Base-by-base conservation (phyloP, 2,329 filamentous ascomycete species). In the Calonectria pseudoturangicola region DNA sequence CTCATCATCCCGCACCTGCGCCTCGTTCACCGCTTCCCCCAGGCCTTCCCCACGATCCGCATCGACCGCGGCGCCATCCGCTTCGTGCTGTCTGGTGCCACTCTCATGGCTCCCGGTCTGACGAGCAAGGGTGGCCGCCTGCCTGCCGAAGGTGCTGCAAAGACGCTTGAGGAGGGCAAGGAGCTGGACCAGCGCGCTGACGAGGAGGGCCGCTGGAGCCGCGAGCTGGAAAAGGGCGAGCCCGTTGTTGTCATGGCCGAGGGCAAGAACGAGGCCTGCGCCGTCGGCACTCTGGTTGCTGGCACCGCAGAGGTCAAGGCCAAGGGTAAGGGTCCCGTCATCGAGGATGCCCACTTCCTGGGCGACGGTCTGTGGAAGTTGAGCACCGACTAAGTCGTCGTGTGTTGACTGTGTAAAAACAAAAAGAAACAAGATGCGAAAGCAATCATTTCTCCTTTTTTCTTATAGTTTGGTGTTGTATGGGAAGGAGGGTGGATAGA, bases 31-130 rank as follows among this genome's bases (percentile, higher is more conserved):
- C 91, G 93, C 79, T 98, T 96, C 87, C 97, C 97, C 12, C 87
- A 92, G 77, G 93, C 92, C 72, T 96, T 99, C 83, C 93, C 94
- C 21, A 93, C 91, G 66, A 89, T 99, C 71, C 93, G 96, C 72
- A 98, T 98, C 84, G 97, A 99, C 85, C 92, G 97, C 63, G 97
- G 97, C 74, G 97, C 97, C 6, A 98, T 99, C 81, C 94, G 97
- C 73, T 99, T 99, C 86, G 96, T 99, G 30, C 91, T 99, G 2
- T 94, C 92, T 1, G 97, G 97, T 54, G 97, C 97, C 0, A 95
- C 96, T 16, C 92, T 99, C 75, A 99, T 99, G 97, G 96, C 95
- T 1, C 97, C 97, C 0, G 97, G 97, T 0, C 85, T 99, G 79
- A 99, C 97, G 33, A 95, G 92, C 25, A 85, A 92, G 0, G 97